Evolutionary conservation across 2,329 filamentous ascomycete species (phyloP).

Genomic region (Nemania sp.): DNA sequence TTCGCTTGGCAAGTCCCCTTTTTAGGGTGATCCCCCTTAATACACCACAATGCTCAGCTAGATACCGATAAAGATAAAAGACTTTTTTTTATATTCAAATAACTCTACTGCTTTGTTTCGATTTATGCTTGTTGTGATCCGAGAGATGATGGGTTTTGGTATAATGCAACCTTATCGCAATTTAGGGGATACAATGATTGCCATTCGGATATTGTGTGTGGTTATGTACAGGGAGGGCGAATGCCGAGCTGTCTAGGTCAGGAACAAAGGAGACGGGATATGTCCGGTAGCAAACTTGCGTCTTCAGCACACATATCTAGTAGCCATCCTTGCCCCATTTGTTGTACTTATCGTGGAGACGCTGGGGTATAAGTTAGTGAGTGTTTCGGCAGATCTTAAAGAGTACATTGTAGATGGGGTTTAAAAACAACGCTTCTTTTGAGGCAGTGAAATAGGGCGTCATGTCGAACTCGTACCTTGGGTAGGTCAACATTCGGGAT

Average conservation of each 20-base stretch:
- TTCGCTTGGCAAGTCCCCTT: background rate
- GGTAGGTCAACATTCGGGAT: slow-evolving; percentile 93
- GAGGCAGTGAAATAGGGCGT: background rate
- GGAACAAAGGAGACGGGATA: slow-evolving; percentile 35
- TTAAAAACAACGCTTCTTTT: background rate
- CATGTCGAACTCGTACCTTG: slow-evolving; percentile 68
- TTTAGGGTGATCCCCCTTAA: background rate
- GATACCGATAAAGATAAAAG: background rate
- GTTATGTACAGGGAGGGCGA: slow-evolving; percentile 45
- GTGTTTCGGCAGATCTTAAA: background rate
- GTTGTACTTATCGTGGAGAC: slow-evolving; percentile 97
- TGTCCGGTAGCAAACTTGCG: slow-evolving; percentile 26
- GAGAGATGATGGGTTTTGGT: background rate
- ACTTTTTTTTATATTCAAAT: background rate
- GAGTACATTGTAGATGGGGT: background rate
- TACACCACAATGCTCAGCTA: background rate
- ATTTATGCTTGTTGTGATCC: background rate
- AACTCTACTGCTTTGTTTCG: slow-evolving; percentile 4
- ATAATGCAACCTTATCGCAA: slow-evolving; percentile 3
- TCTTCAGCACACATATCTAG: slow-evolving; percentile 30
- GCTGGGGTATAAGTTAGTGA: slow-evolving; percentile 59
- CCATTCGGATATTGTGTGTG: slow-evolving; percentile 31
- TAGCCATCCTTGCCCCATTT: slow-evolving; percentile 97
- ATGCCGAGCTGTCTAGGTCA: slow-evolving; percentile 38
- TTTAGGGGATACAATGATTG: slow-evolving; percentile 21